Percentiles rank a stretch among this genome's conserved stretches.
Evolutionary conservation across 257 asterid genomes (phyloP).

Genomic region (Haberlea rhodopensis): DNA sequence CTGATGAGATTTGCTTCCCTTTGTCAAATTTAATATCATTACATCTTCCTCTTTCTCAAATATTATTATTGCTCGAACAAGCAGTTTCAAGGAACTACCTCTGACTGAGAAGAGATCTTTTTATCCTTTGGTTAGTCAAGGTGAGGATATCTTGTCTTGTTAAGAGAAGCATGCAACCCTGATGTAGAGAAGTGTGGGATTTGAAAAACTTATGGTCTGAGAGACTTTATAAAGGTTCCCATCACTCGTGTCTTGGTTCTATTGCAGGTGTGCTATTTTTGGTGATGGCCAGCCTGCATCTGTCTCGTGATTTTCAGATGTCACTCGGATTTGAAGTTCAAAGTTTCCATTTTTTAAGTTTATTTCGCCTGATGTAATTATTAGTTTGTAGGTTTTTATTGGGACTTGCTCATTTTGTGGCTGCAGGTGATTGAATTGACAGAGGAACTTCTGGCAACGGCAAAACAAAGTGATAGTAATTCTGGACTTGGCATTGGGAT

Average conservation of each 20-base stretch:
- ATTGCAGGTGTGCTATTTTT: constrained; percentile 86
- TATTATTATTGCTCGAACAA: constrained; percentile 53
- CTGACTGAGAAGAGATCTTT: constrained; percentile 54
- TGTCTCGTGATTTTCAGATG: constrained; percentile 74
- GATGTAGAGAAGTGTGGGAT: constrained; percentile 49
- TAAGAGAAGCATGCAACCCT: constrained; percentile 36
- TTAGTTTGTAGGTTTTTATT: constrained; percentile 21
- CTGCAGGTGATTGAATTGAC: constrained; percentile 86
- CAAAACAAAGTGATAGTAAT: constrained; percentile 60
- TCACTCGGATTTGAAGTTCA: constrained; percentile 77
- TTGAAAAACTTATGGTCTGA: constrained; percentile 39
- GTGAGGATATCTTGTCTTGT: constrained; percentile 60
- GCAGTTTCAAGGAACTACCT: constrained; percentile 59
- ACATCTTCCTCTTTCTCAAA: constrained; percentile 43
- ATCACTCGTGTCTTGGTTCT: constrained; percentile 84
- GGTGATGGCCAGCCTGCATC: constrained; percentile 83
- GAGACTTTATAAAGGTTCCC: constrained; percentile 64
- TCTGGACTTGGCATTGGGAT: constrained; percentile 47
- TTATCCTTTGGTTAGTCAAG: constrained; percentile 51
- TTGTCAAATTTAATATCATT: constrained; percentile 26
- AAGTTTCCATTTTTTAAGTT: constrained; percentile 32
- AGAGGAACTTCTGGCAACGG: constrained; percentile 88
- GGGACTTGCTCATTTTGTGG: constrained; percentile 29
- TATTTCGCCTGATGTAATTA: constrained; percentile 23
- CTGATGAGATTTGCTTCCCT: constrained; percentile 18